Evolutionary conservation across 1,139 yeast species (phyloP), one percentile per base, ranked within the genome.

Genomic region (Debaryomyces robertsiae): DNA sequence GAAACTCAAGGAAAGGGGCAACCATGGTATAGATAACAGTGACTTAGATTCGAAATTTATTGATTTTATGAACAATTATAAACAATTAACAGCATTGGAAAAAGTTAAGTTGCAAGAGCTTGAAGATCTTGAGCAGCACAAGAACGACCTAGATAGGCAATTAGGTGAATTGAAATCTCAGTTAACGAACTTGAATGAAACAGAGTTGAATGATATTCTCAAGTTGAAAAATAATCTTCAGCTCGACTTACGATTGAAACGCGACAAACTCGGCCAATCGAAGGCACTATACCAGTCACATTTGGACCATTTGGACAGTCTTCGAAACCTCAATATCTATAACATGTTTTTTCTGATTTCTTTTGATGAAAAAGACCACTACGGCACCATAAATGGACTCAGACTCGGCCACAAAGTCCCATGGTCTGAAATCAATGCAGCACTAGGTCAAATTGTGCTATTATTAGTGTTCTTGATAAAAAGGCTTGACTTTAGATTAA

Each of bases 341-440:
- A 84, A 80, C 47, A 90, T 83, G 50, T 81, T 89, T 2, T 94
- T 91, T 61, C 75, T 81, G 45, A 91, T 93, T 13, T 85, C 94
- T 0, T 84, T 82, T 50, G 89, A 85, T 32, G 51, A 55, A 14
- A 50, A 56, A 41, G 93, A 93, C 6, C 79, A 79, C 36, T 88
- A 85, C 63, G 97, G 95, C 1, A 85, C 94, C 0, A 91, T 93
- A 19, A 91, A 91, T 60, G 95, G 93, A 0, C 71, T 88, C 33
- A 65, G 96, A 42, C 60, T 93, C 10, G 98, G 98, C 1, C 66
- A 72, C 44, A 75, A 69, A 40, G 80, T 91, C 0, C 86, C 94
- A 3, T 90, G 96, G 95, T 81, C 88, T 38, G 98, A 93, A 53
- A 82, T 90, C 30, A 93, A 91, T 57, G 94, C 95, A 1, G 98